A percentile compares a stretch with the other conserved stretches of the same genome.
Conservation (phyloP, 768 basidiomycete species). For the Lactarius evosmus region DNA sequence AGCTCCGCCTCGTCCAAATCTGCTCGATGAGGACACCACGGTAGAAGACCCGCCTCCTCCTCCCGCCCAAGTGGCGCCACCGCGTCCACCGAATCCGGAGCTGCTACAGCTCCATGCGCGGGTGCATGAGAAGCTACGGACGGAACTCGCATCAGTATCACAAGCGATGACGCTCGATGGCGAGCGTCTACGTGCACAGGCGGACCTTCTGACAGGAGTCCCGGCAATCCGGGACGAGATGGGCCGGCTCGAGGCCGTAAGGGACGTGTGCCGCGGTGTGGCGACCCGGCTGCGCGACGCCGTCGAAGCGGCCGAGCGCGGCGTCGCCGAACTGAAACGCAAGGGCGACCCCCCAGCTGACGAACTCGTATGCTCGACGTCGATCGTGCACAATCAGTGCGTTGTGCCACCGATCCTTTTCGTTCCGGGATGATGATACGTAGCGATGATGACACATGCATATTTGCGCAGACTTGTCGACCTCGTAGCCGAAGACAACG, state of each 20-base stretch:
- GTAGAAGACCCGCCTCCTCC: constrained; percentile 33
- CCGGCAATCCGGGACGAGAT: constrained; percentile 97
- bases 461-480: constrained; percentile 72
- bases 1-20: constrained; percentile 44
- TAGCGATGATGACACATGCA: neutral
- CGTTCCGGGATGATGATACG: constrained; percentile 1
- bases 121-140: constrained; percentile 70
- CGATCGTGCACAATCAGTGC: constrained; percentile 96
- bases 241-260: constrained; percentile 88
- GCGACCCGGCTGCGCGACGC: constrained; percentile 60
- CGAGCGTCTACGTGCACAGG: constrained; percentile 72
- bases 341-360: constrained; percentile 93
- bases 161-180: constrained; percentile 61
- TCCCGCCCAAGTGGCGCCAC: constrained; percentile 47
- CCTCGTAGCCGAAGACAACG: constrained; percentile 98
- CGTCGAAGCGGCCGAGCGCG: constrained; percentile 65
- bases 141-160: constrained; percentile 68
- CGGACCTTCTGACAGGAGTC: constrained; percentile 83
- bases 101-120: constrained; percentile 74
- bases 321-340: constrained; percentile 70
- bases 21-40: constrained; percentile 59
- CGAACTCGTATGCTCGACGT: constrained; percentile 93
- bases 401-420: constrained; percentile 35
- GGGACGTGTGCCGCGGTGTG: constrained; percentile 84
- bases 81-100: constrained; percentile 87